Percentiles rank a stretch among this genome's conserved stretches.
These are phyloP conservation scores for Lonicera japonica DNA, from an alignment of 129 eudicot genomes.

Conservation along the genomic window DNA sequence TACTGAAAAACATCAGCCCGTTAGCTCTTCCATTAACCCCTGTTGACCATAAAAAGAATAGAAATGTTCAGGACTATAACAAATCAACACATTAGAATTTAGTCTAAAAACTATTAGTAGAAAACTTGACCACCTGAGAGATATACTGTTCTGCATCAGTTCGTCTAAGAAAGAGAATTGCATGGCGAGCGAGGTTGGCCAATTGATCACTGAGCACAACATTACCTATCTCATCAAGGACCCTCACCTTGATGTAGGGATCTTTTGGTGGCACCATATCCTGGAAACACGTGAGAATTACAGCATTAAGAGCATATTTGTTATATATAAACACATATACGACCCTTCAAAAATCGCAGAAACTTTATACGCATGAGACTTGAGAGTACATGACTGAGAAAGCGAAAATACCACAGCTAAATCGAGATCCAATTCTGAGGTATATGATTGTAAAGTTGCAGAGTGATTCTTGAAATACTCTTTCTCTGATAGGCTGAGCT, in stretches of 20 bases:
- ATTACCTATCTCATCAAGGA: constrained; percentile 81
- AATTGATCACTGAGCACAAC: constrained; percentile 62
- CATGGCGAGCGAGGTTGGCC: constrained; percentile 75
- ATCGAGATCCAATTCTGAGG: constrained; percentile 67
- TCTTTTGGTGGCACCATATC: constrained; percentile 97
- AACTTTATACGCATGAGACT: too few species aligned
- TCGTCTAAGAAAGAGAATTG: constrained; percentile 77
- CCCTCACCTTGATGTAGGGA: constrained; percentile 97
- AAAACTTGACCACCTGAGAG: constrained; percentile 41
- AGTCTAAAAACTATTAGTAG: neutral
- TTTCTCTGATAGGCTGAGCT: constrained; percentile 65
- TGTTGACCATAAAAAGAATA: constrained; percentile 16
- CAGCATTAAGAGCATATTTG: neutral
- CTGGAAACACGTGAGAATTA: constrained; percentile 27
- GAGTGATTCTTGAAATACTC: constrained; percentile 70
- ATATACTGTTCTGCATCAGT: constrained; percentile 86
- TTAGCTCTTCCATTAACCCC: constrained; percentile 96
- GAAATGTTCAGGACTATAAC: neutral
- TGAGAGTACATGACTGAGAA: neutral
- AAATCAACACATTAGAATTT: neutral
- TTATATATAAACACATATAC: too few species aligned
- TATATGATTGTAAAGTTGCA: constrained; percentile 60
- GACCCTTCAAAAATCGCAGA: too few species aligned
- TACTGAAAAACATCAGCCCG: constrained; percentile 21
- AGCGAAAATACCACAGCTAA: constrained; percentile 54